Evolutionary conservation across 176 grass and related monocot genomes (phyloP).

Genomic region (Phoenix dactylifera): DNA sequence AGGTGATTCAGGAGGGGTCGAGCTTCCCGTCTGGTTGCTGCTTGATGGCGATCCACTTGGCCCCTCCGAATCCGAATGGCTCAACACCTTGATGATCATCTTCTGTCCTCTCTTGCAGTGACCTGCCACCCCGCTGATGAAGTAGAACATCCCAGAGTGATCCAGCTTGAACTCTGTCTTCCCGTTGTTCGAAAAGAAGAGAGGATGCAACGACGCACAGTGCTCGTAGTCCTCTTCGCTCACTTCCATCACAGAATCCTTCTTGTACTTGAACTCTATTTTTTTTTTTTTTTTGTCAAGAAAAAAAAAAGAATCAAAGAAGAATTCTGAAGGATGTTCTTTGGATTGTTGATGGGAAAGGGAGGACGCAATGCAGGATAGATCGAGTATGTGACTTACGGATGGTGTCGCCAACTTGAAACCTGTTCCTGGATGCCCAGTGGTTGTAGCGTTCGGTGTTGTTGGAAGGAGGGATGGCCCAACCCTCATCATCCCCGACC

Average conservation of each 20-base stretch:
- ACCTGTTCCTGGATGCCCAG: conserved; percentile 79
- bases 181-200: conserved; percentile 78
- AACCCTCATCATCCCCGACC: conserved; percentile 55
- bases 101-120: conserved; percentile 76
- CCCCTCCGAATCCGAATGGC: not conserved
- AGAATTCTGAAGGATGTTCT: too few relatives aligned
- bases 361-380: too few relatives aligned
- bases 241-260: conserved; percentile 75
- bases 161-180: conserved; percentile 39
- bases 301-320: not conserved
- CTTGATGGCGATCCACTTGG: conserved; percentile 12
- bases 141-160: conserved; percentile 42
- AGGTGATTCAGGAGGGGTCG: not conserved
- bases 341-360: too few relatives aligned
- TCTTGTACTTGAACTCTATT: conserved; percentile 68
- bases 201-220: conserved; percentile 42
- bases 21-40: conserved; percentile 1
- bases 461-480: conserved; percentile 40
- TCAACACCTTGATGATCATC: conserved; percentile 64
- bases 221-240: conserved; percentile 59
- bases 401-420: conserved; percentile 66
- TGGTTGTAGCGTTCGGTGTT: conserved; percentile 37
- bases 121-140: conserved; percentile 61
- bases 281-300: too few relatives aligned
- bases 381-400: conserved; percentile 27